phyloP scores from a whole-genome alignment of 768 basidiomycete species.

The Russula virescens region DNA sequence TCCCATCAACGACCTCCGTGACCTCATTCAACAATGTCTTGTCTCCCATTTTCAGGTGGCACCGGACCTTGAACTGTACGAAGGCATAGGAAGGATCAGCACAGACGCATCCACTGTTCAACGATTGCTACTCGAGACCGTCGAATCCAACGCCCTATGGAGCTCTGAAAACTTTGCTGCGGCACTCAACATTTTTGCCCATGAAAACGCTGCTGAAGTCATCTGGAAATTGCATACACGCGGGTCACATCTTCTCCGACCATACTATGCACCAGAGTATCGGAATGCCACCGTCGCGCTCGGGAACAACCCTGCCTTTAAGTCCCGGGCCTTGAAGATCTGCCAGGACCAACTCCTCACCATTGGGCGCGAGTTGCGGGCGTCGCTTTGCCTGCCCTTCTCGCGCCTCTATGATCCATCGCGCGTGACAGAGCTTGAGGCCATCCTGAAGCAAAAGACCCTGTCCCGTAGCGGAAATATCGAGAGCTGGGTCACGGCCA shows the following conservation, averaged over 20 bases:
- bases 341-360: conserved; percentile 50
- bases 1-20: conserved; percentile 38
- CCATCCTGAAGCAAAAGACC: conserved; percentile 36
- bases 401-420: conserved; percentile 39
- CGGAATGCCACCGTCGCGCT: conserved; percentile 43
- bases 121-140: conserved; percentile 30
- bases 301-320: conserved; percentile 27
- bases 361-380: conserved; percentile 38
- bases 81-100: conserved; percentile 38
- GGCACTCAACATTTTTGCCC: conserved; percentile 48
- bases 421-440: conserved; percentile 41
- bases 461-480: conserved; percentile 43
- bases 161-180: conserved; percentile 49
- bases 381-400: conserved; percentile 43
- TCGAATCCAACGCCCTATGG: conserved; percentile 40
- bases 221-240: conserved; percentile 41
- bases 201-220: conserved; percentile 32
- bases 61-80: conserved; percentile 45
- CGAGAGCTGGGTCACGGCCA: conserved; percentile 46
- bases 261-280: conserved; percentile 45
- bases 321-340: conserved; percentile 36
- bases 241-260: conserved; percentile 53
- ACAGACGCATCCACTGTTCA: conserved; percentile 17
- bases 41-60: conserved; percentile 43
- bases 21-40: conserved; percentile 43